Evolutionary conservation across 225 moss, liverwort and hornwort species (phyloP), one percentile per base, ranked within the genome.

Genomic region (Polytrichum commune): DNA sequence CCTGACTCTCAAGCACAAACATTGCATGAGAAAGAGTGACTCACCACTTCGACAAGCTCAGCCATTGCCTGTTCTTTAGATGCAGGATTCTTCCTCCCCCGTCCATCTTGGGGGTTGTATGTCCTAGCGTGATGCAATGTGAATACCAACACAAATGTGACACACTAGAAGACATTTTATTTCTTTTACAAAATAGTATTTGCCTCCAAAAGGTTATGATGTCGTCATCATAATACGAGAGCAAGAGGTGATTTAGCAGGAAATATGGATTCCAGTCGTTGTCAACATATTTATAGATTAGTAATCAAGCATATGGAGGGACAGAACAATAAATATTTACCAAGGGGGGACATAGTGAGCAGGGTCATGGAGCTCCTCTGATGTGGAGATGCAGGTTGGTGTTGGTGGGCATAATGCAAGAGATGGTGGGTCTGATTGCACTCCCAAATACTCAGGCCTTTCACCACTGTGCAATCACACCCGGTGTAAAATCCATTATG

Each of bases 21-120:
- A 4, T 46, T 8, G 46, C 58, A 58, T 9, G 58, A 58, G 16
- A 24, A 8, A 6, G 24, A 20, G 53, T 56, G 55, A 27, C 88
- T 88, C 74, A 96, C 96, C 23, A 73, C 80, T 67, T 92, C 93
- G 69, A 91, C 76, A 54, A 96, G 92, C 84, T 96, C 96, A 60
- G 88, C 85, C 91, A 93, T 92, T 24, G 96, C 93, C 81, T 91
- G 85, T 58, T 93, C 96, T 75, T 79, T 87, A 18, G 93, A 89
- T 18, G 85, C 93, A 73, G 95, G 93, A 38, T 93, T 93, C 78
- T 83, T 96, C 69, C 88, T 83, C 55, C 91, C 95, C 29, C 93
- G 85, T 57, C 90, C 93, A 53, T 96, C 95, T 73, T 85, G 19
- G 66, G 93, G 95, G 66, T 96, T 96, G 81, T 96, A 96, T 8